Base-by-base conservation (phyloP, 129 eudicot genomes). In the Arctium minus region DNA sequence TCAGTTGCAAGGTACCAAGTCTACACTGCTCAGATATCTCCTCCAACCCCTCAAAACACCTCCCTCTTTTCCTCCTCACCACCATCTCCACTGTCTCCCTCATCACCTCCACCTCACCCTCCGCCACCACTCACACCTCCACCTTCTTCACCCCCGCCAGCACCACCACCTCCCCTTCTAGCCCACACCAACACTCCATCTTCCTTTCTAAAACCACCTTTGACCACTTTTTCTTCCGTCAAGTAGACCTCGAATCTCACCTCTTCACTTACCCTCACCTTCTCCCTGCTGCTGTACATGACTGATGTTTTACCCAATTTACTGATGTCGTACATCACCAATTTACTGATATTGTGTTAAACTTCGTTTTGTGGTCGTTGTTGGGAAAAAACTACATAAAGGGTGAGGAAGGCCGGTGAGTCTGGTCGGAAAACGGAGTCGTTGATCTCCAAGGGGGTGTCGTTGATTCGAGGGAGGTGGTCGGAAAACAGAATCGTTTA, bases 381-480 rank as follows among this genome's bases (percentile, higher is more conserved):
- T 22, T 22, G 27, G 6, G 83, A 72, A 5, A 86, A 74, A 35
- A 87, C 89, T 75, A 94, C 85, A 80, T 94, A 89, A 7, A 94
- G 92, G 11, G 94, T 88, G 27, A 94, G 27, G 27, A 22, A 22
- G 27, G 27, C 27, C 27, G 27, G 27, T 22, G 27, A 22, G 27
- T 22, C 27, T 46, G 98, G 88, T 62, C 86, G 87, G 83, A 91
- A 76, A 15, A 3, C 76, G 27, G 92, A 87, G 13, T 88, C 94
- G 83, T 94, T 87, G 5, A 94, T 39, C 89, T 89, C 92, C 42
- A 92, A 74, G 0, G 86, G 88, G 18, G 86, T 74, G 48, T 89
- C 97, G 18, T 85, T 91, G 37, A 94, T 91, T n/a, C 98, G 90
- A 3, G 98, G 97, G 32, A 89, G 96, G 17, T 76, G 89, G 69